These are phyloP conservation scores for Schwanniomyces polymorphus DNA, from an alignment of 805 yeast genomes.

Conservation along the genomic window DNA sequence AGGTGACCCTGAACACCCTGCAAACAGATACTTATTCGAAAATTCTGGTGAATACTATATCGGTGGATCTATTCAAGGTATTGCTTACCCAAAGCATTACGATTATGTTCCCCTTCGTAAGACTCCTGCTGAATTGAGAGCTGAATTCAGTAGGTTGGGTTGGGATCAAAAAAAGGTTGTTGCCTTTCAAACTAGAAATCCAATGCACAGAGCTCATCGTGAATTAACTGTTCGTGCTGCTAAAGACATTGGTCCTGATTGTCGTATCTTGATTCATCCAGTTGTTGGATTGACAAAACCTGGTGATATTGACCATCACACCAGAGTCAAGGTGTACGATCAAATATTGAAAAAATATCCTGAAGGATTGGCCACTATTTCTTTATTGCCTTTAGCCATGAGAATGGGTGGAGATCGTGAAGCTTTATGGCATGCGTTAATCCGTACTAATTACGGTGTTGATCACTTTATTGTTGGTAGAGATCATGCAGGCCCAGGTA, in stretches of 20 bases:
- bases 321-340: constrained; percentile 93
- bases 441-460: constrained; percentile 94
- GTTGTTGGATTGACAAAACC: constrained; percentile 97
- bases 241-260: constrained; percentile 81
- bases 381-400: constrained; percentile 93
- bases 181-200: constrained; percentile 97
- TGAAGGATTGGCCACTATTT: constrained; percentile 86
- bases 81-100: constrained; percentile 81
- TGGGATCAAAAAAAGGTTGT: constrained; percentile 79
- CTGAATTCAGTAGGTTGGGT: constrained; percentile 75
- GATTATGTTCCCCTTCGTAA: constrained; percentile 86
- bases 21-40: constrained; percentile 69
- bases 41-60: constrained; percentile 80
- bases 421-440: constrained; percentile 97
- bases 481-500: constrained; percentile 98
- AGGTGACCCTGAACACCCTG: constrained; percentile 98
- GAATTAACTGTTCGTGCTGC: constrained; percentile 96
- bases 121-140: constrained; percentile 87
- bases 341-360: constrained; percentile 92
- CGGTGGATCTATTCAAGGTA: constrained; percentile 87
- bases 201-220: constrained; percentile 98
- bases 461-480: constrained; percentile 97
- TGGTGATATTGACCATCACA: constrained; percentile 96
- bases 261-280: constrained; percentile 82
- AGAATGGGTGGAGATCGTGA: constrained; percentile 99